These are phyloP conservation scores for Fusarium sp. DNA, from an alignment of 2,329 filamentous ascomycete genomes.

Conservation along the genomic window DNA sequence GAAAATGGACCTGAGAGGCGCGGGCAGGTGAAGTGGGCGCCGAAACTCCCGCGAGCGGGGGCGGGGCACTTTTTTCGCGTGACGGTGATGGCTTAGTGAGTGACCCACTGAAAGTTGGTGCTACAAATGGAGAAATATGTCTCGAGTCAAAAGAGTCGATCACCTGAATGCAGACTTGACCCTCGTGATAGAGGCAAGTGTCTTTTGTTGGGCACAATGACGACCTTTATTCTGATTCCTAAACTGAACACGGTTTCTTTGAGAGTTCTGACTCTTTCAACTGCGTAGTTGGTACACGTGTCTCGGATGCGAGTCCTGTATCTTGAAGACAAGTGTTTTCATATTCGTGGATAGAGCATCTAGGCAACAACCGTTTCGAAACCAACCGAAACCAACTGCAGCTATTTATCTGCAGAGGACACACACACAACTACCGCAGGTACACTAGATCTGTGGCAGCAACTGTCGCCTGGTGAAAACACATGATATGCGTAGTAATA, in stretches of 20 bases:
- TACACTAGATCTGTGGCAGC: neutral
- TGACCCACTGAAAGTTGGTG: constrained; percentile 9
- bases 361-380: neutral
- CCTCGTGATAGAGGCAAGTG: constrained; percentile 22
- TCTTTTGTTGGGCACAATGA: neutral
- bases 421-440: neutral
- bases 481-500: neutral
- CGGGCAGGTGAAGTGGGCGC: constrained; percentile 20
- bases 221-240: neutral
- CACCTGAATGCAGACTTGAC: constrained; percentile 20
- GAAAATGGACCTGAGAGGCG: constrained; percentile 4
- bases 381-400: neutral
- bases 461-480: neutral
- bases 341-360: neutral
- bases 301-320: constrained; percentile 1
- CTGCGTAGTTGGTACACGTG: neutral
- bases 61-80: constrained; percentile 27
- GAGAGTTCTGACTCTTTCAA: neutral
- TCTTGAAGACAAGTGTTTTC: constrained; percentile 14
- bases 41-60: constrained; percentile 38
- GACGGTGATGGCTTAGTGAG: constrained; percentile 17
- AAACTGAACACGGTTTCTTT: constrained; percentile 14
- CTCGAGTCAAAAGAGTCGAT: constrained; percentile 6
- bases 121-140: neutral
- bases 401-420: neutral